Evolutionary conservation across 163 green algal genomes (phyloP), one percentile per base, ranked within the genome.

Genomic region (Volvox carteri): DNA sequence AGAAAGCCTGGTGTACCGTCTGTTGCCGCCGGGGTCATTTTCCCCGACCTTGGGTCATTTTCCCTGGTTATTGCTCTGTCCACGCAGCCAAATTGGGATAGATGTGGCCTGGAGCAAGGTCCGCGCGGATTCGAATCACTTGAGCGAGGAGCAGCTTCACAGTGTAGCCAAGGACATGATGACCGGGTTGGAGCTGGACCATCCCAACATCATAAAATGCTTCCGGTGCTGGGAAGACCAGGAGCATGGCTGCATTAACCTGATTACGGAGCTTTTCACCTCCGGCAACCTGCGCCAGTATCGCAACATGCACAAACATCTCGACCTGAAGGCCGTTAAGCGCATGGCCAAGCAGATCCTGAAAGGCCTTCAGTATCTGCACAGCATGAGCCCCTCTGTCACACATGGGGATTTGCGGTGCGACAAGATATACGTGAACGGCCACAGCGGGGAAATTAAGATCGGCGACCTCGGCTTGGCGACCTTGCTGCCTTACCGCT

Each of bases 341-440:
- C 97, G 97, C 91, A 98, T 97, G 95, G 95, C 92, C 4, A 94
- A 95, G n/a, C 97, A 99, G 93, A 98, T 99, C 86, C 93, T 98
- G 21, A 87, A 93, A 58, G 97, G 97, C 54, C 92, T 99, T 68
- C 88, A 94, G 33, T 99, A 99, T 92, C 94, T 99, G 46, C 97
- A 99, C 90, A 84, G 91, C 83, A 95, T 96, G 88, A 78, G 92
- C 21, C 95, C 96, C 4, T 95, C 96, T 12, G 88, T 99, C 25
- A 95, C 97, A 46, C 97, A 99, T 87, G 96, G 97, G 0, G 97
- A 99, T 90, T 91, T 99, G 48, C 93, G 96, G 33, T 97, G 95
- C 84, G 95, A 98, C 90, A 98, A 98, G 91, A 98, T 99, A 88
- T 99, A 99, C 91, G 97, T 99, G 88, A 98, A 99, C 91, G 97